Percentiles rank a stretch among this genome's conserved stretches.
phyloP scores from a whole-genome alignment of 805 yeast genomes.

The Saccharomycopsis lassenensis region DNA sequence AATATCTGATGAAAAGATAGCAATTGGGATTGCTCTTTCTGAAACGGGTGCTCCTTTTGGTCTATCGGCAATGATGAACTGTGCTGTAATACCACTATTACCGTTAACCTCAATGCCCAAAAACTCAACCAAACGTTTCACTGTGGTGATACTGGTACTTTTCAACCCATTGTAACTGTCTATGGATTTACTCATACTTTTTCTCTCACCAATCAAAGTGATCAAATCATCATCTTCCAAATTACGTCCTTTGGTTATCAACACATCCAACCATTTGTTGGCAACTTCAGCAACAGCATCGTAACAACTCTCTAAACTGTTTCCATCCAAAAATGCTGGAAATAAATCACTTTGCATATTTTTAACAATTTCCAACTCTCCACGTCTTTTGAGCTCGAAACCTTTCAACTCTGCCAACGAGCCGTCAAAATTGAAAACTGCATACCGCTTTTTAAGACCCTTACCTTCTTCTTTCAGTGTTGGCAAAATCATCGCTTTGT shows the following conservation, averaged over 20 bases:
- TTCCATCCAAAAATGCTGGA: conserved; percentile 82
- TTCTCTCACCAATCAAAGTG: conserved; percentile 90
- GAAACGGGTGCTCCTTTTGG: conserved; percentile 87
- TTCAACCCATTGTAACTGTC: conserved; percentile 85
- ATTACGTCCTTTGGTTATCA: conserved; percentile 77
- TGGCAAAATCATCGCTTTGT: conserved; percentile 93
- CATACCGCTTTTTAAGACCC: conserved; percentile 91
- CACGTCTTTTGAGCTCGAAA: conserved; percentile 92
- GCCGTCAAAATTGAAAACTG: conserved; percentile 94
- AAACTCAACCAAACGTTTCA: conserved; percentile 85
- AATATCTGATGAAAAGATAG: conserved; percentile 79
- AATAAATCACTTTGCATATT: conserved; percentile 93
- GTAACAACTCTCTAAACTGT: conserved; percentile 68
- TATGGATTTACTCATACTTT: conserved; percentile 86
- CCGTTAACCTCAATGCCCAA: conserved; percentile 94
- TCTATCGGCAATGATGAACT: conserved; percentile 75
- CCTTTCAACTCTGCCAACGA: conserved; percentile 92
- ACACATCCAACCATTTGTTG: conserved; percentile 89
- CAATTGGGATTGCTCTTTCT: conserved; percentile 93
- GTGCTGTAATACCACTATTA: conserved; percentile 92
- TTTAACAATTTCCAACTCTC: conserved; percentile 86
- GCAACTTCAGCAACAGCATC: conserved; percentile 87
- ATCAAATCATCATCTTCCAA: conserved; percentile 90
- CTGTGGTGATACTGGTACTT: conserved; percentile 93
- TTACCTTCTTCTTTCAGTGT: conserved; percentile 97